Evolutionary conservation across 768 basidiomycete genomes (phyloP), one percentile per base, ranked within the genome.

Genomic region (Pleurotus citrinopileatus): DNA sequence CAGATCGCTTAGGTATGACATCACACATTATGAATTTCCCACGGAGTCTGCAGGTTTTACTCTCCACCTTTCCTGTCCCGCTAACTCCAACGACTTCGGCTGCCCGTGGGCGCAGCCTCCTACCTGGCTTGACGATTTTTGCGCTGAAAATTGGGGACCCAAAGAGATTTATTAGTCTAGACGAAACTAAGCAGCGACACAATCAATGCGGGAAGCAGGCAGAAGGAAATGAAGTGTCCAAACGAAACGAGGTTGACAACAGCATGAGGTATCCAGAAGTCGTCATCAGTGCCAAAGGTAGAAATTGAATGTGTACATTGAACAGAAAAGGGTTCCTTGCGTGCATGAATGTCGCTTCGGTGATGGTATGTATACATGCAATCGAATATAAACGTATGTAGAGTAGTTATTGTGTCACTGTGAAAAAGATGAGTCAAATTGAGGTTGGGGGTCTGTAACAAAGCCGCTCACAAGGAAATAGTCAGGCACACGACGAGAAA

Each of bases 401-500:
- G 32, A 4, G 29, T 51, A 51, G 34, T 36, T 47, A 47, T 47
- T 51, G 48, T 23, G 20, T 51, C 48, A 51, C 48, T 51, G 22
- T 12, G 9, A 20, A 19, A 3, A 27, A 27, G 9, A 44, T 5
- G 17, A 17, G 43, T 27, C 43, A 25, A 25, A 44, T 20, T 26
- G 5, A 2, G 1, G 20, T 23, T 44, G 19, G 20, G 26, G 6
- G 48, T 22, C n/a, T 13, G 34, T 6, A 37, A 17, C 20, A 44
- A 36, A 36, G 26, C 28, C n/a, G 76, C 86, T 65, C 65, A 93
- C 91, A 67, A 94, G 81, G 83, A 94, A 94, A 73, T 94, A 94
- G 73, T 94, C 91, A 66, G 91, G 91, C 72, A 93, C 91, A 70
- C 91, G 89, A 73, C 91, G 83, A 67, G 95, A 94, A 59, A 99